Base-by-base conservation (phyloP, 257 asterid genomes). In the Solanum sparsipilum region DNA sequence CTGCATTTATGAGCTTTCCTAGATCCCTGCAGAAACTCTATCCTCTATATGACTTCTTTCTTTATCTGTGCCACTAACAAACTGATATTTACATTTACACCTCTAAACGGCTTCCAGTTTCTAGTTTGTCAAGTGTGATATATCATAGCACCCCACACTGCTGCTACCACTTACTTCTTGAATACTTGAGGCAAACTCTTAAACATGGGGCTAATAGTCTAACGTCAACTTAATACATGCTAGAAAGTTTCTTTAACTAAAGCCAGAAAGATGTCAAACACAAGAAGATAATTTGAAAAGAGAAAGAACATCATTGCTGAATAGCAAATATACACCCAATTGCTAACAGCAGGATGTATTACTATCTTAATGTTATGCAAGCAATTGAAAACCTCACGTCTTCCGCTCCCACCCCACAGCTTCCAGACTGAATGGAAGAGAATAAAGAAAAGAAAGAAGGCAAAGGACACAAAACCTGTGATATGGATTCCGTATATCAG, bases 391-490 rank as follows among this genome's bases (percentile, higher is more conserved):
- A n/a, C n/a, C n/a, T 31, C 31, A 31, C 31, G 31, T 31, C 31
- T 31, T 31, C 31, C 31, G 31, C 31, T 31, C 31, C 2, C 31
- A 31, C 31, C 31, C 31, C 31, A 31, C 31, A 29, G 31, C 31
- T 29, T 29, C 31, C 31, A 29, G 31, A 29, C 32, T 31, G 32
- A 31, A 31, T 3, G 32, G 3, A 31, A 63, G 34, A 90, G 39
- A 65, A 58, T 25, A 48, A 79, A 73, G 58, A 81, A 52, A 21
- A 27, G 65, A 18, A 12, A 39, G 73, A 87, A 65, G 65, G 32
- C 85, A 76, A 44, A 87, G 88, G 65, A 84, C 71, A 82, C 48
- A 84, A 75, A 74, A 92, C 96, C 96, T 90, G 67, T 90, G 41
- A 93, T 89, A 88, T 75, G 91, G 89, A 65, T 91, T 90, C 63